Conservation (phyloP, 2,329 filamentous ascomycete species). For the Huntiella decipiens region DNA sequence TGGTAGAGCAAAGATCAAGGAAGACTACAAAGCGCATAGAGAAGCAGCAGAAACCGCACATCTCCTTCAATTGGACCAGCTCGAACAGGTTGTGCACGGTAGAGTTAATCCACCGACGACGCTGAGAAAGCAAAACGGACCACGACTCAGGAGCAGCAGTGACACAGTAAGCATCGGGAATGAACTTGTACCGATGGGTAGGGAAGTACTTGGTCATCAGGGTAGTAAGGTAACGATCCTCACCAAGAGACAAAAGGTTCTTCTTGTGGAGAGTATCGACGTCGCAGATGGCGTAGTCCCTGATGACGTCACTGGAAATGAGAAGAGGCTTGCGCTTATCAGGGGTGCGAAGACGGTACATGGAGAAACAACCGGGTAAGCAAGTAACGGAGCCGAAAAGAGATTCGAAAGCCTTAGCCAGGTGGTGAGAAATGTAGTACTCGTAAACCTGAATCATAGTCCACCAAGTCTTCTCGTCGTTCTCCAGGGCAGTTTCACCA, state of each 20-base stretch:
- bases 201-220: slow-evolving; percentile 98
- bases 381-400: slow-evolving; percentile 96
- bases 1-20: slow-evolving; percentile 78
- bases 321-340: slow-evolving; percentile 91
- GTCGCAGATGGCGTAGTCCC: slow-evolving; percentile 72
- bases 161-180: slow-evolving; percentile 78
- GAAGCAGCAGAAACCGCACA: slow-evolving; percentile 98
- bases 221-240: slow-evolving; percentile 93
- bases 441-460: slow-evolving; percentile 99
- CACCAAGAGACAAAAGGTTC: slow-evolving; percentile 81
- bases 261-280: slow-evolving; percentile 95
- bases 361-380: slow-evolving; percentile 97
- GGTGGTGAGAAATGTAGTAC: slow-evolving; percentile 96
- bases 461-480: slow-evolving; percentile 91
- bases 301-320: slow-evolving; percentile 72
- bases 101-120: slow-evolving; percentile 98
- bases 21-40: slow-evolving; percentile 95
- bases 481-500: slow-evolving; percentile 88
- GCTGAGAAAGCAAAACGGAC: slow-evolving; percentile 87
- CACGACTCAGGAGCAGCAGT: slow-evolving; percentile 90
- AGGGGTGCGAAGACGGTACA: slow-evolving; percentile 89
- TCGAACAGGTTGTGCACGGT: slow-evolving; percentile 93
- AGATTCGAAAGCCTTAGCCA: slow-evolving; percentile 93
- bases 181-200: slow-evolving; percentile 86
- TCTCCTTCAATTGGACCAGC: slow-evolving; percentile 72